These are phyloP conservation scores for Coniophora puteana DNA, from an alignment of 1,284 basidiomycete species.

Conservation along the genomic window DNA sequence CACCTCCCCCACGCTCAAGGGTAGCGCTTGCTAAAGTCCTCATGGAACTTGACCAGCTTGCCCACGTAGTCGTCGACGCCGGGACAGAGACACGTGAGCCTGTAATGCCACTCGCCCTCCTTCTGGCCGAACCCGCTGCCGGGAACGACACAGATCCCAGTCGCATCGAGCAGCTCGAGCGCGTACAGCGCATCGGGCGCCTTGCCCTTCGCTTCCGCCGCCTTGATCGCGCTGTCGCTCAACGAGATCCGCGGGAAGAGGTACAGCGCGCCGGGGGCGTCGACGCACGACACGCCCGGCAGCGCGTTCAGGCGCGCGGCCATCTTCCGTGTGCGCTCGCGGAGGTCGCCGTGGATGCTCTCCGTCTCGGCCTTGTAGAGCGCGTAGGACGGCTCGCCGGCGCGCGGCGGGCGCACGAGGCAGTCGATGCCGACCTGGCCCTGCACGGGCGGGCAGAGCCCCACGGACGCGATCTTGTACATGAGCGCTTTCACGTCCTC, in stretches of 20 bases:
- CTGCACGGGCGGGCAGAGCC: constrained; percentile 83
- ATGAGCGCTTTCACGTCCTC: constrained; percentile 78
- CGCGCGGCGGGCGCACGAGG: constrained; percentile 82
- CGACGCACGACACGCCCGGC: constrained; percentile 81
- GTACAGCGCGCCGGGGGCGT: constrained; percentile 88
- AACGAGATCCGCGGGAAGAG: constrained; percentile 78
- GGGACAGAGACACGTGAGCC: constrained; percentile 85
- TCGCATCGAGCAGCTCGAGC: constrained; percentile 77
- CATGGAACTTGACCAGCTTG: constrained; percentile 84
- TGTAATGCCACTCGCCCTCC: constrained; percentile 83
- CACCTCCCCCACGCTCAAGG: not conserved
- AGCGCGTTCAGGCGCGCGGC: constrained; percentile 72
- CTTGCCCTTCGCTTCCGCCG: constrained; percentile 70
- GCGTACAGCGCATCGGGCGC: constrained; percentile 88
- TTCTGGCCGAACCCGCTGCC: constrained; percentile 92
- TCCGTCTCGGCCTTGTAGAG: constrained; percentile 83
- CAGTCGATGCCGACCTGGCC: constrained; percentile 92
- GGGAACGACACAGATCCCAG: constrained; percentile 91
- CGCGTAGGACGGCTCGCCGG: constrained; percentile 70
- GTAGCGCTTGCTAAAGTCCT: constrained; percentile 73
- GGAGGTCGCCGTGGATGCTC: constrained; percentile 72
- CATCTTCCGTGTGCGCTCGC: constrained; percentile 71
- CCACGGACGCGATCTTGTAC: constrained; percentile 93
- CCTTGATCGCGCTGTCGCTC: constrained; percentile 67
- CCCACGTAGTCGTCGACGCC: constrained; percentile 88